Base-by-base conservation (phyloP, 345 rosid genomes). In the Iberis pinnata region DNA sequence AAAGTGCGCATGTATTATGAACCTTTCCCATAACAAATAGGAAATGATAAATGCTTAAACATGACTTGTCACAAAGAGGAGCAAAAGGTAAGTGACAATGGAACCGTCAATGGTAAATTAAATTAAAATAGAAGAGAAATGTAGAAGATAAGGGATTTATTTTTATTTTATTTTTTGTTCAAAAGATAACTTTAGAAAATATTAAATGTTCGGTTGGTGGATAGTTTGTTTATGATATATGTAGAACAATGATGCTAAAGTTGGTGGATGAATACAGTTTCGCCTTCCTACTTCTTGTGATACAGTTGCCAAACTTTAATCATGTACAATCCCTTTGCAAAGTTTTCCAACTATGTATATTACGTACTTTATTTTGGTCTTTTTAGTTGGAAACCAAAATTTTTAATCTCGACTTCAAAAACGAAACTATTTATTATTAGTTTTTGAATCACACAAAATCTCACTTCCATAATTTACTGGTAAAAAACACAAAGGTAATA, bases 41-140 rank as follows among this genome's bases (percentile, higher is more conserved):
- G n/a, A 50, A 15, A 52, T 66, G 60, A 66, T 58, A 41, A 66
- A 58, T 58, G 48, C 53, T 43, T 50, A 18, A 43, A 43, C 57
- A 64, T 56, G 69, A 65, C 57, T 49, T 65, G 64, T 58, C 70
- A 59, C 64, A 58, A 38, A 66, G 54, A 66, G 19, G 42, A 27
- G 65, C 49, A 52, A 66, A 65, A 44, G 38, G 29, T n/a, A n/a
- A n/a, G 36, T 44, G 55, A 29, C 58, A 66, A 65, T 66, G 70
- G 70, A 58, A 58, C 55, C 58, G 55, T 66, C 43, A 66, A 66
- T 66, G 43, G 38, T 66, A 60, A 59, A 58, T 50, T 49, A 56
- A 56, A 64, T 50, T 50, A 41, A 56, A 56, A 64, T 50, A 24
- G 39, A 57, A 32, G 64, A 50, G 35, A 51, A 43, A 65, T 33